Base-by-base conservation (phyloP, 179 eudicot genomes). In the Beta macrorhiza region DNA sequence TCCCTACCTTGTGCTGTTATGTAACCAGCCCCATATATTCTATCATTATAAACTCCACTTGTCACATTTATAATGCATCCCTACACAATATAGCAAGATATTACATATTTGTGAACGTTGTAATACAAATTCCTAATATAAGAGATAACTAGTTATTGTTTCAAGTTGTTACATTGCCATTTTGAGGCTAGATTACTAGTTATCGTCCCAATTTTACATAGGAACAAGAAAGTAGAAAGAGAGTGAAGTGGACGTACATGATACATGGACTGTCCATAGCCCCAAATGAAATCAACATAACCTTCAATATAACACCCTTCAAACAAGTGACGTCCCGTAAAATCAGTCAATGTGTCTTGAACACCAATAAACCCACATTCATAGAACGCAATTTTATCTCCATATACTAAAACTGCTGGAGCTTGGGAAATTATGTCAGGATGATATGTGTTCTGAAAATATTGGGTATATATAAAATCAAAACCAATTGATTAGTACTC, bases 21-120 rank as follows among this genome's bases (percentile, higher is more conserved):
- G 73, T 79, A 83, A 75, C 86, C 86, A 2, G 86, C 83, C 69
- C 86, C 86, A 19, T 83, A 83, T 75, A 79, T 83, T 80, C 83
- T 68, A 76, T 83, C 86, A 76, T 83, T 80, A n/a, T 83, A 83
- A 0, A 67, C 68, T 51, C 86, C 83, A 71, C 86, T 83, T 13
- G 86, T 83, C 14, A 76, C 74, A 44, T 79, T 83, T 51, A 83
- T 70, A 0, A 45, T 69, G 61, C 86, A 83, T 37, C 80, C 83
- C 86, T 83, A 52, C 62, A 62, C 25, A 61, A 6, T 25, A 1
- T 0, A 14, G 2, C 17, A 11, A 1, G 32, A 52, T 71, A 15
- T 37, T 37, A 37, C 3, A 37, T 37, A 3, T 37, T 37, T 37
- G 42, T 37, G 42, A 37, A 37, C 42, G 4, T 37, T 37, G 42